phyloP scores from a whole-genome alignment of 164 flowering plant genomes.

The Liriodendron chinense region DNA sequence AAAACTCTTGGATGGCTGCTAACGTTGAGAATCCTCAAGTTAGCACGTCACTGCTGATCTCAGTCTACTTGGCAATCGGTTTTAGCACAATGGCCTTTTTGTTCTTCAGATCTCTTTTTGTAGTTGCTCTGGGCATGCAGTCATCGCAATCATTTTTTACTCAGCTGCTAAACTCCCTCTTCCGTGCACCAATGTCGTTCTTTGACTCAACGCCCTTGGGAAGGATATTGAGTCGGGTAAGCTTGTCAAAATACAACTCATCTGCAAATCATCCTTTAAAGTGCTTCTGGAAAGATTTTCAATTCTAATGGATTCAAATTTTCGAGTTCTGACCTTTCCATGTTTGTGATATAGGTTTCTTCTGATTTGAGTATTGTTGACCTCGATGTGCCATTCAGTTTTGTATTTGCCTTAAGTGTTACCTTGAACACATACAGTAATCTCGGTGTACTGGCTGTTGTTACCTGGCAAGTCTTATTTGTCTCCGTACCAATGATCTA shows the following conservation, averaged over 20 bases:
- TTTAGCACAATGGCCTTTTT: conserved; percentile 21
- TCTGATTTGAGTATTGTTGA: conserved; percentile 68
- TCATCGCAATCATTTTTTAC: conserved; percentile 43
- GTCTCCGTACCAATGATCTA: conserved; percentile 53
- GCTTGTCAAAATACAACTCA: neutral
- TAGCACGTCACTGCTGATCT: conserved; percentile 31
- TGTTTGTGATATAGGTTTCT: conserved; percentile 43
- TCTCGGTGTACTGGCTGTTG: conserved; percentile 49
- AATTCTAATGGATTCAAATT: neutral
- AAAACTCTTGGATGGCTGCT: conserved; percentile 76
- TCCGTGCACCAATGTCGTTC: conserved; percentile 53
- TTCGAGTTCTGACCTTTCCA: neutral
- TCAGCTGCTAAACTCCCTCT: conserved; percentile 41
- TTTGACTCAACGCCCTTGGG: conserved; percentile 55
- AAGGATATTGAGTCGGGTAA: conserved; percentile 52
- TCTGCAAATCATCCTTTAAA: neutral
- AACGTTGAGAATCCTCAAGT: conserved; percentile 43
- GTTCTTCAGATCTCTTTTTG: conserved; percentile 27
- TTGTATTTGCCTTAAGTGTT: conserved; percentile 35
- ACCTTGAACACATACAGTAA: conserved; percentile 36
- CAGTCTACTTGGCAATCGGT: conserved; percentile 52
- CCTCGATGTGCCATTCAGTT: conserved; percentile 49
- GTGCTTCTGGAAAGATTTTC: neutral
- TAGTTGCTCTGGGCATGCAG: conserved; percentile 35
- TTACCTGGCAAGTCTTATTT: conserved; percentile 72